Evolutionary conservation across 164 flowering plant genomes (phyloP), one percentile per base, ranked within the genome.

Genomic region (Vitis riparia): DNA sequence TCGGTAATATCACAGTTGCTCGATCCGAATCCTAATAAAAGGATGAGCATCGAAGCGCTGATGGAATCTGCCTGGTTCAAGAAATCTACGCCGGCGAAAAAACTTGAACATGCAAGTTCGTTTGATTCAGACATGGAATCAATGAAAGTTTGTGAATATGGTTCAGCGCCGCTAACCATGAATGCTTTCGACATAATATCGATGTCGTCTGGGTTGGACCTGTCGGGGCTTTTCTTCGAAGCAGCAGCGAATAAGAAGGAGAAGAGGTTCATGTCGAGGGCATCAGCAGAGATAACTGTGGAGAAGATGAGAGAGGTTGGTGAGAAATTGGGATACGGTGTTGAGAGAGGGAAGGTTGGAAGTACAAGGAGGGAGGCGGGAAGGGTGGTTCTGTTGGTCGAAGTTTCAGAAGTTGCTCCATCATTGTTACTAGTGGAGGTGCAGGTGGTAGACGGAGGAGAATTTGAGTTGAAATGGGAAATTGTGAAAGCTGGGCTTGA

Each of bases 141-240:
- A 7, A 19, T 57, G 4, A 63, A 67, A 30, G 73, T 64, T 5
- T 2, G 48, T 30, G 65, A 27, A 13, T 14, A 44, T 19, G 67
- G 70, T 29, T 7, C 62, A 1, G 11, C n/a, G 1, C 17, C 69
- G 32, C 61, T 23, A 11, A 14, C 11, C 2, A 68, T 82, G 73
- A 92, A 87, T 62, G 97, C 97, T 0, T 92, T 90, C 60, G 91
- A 90, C 59, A 75, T 92, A 59, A 92, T 92, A n/a, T 83, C 92
- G 7, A 47, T 89, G 81, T 90, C 95, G 9, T 81, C 92, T 1
- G 95, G 95, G 15, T 59, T 92, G 75, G 81, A 92, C 63, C 69
- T 92, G 51, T 90, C 95, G 1, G 87, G 88, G 23, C 69, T 92
- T 2, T 90, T 37, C 44, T 37, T 92, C 64, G 89, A 85, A 51